phyloP scores from a whole-genome alignment of 2,329 filamentous ascomycete genomes.

The Cercospora beticola region DNA sequence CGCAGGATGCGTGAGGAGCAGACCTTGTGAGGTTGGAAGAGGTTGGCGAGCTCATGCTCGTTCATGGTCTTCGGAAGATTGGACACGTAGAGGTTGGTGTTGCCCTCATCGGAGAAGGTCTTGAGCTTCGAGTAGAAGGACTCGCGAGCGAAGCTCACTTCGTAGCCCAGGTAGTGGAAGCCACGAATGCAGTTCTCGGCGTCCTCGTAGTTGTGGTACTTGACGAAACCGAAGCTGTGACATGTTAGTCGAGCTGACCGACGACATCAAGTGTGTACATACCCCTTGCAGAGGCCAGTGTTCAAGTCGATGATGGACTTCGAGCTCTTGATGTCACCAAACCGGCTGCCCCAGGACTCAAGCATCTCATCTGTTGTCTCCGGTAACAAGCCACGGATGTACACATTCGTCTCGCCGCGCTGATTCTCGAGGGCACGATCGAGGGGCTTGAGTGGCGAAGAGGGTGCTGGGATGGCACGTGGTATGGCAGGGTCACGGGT shows the following conservation, averaged over 20 bases:
- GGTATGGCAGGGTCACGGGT: constrained; percentile 80
- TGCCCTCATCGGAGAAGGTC: constrained; percentile 83
- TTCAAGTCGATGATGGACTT: constrained; percentile 98
- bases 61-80: constrained; percentile 91
- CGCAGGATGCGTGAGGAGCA: constrained; percentile 94
- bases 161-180: constrained; percentile 91
- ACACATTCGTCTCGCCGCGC: constrained; percentile 94
- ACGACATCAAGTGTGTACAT: constrained; percentile 36
- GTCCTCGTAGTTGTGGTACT: constrained; percentile 82
- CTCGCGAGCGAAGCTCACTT: constrained; percentile 97
- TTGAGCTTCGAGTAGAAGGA: constrained; percentile 97
- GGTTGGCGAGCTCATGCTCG: constrained; percentile 77
- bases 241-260: constrained; percentile 34
- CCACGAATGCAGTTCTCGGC: constrained; percentile 96
- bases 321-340: constrained; percentile 91
- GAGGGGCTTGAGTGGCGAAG: constrained; percentile 81
- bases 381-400: constrained; percentile 92
- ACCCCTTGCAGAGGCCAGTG: constrained; percentile 96
- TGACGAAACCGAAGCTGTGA: constrained; percentile 90
- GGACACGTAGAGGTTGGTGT: constrained; percentile 96
- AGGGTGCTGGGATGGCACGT: constrained; percentile 82
- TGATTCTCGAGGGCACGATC: constrained; percentile 94
- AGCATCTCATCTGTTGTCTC: constrained; percentile 93
- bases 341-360: constrained; percentile 76
- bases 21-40: constrained; percentile 78